These are phyloP conservation scores for Durusdinium trenchii DNA, from an alignment of 73 alveolate genomes.

Conservation along the genomic window DNA sequence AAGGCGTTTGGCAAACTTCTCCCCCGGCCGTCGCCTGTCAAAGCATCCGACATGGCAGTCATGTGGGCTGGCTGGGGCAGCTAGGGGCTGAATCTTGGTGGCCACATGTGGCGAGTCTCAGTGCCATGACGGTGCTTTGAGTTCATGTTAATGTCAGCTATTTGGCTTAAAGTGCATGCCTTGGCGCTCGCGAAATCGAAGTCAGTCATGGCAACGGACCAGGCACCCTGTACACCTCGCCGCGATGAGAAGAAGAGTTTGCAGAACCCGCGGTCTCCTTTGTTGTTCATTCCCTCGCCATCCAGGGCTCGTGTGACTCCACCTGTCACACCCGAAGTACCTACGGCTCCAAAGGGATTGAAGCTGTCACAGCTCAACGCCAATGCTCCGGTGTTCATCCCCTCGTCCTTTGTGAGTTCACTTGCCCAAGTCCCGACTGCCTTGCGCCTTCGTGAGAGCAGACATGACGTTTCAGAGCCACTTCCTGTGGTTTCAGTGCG, in stretches of 20 bases:
- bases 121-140: too few species aligned
- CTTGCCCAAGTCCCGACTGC: neutral
- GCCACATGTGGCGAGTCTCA: too few species aligned
- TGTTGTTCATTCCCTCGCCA: conserved; percentile 76
- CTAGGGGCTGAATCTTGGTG: neutral
- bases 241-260: too few species aligned
- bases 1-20: conserved; percentile 25
- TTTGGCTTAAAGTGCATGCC: conserved; percentile 44
- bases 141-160: neutral
- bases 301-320: conserved; percentile 38
- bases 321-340: neutral
- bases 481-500: conserved; percentile 52
- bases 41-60: neutral
- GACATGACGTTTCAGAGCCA: neutral
- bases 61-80: neutral
- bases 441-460: conserved; percentile 18
- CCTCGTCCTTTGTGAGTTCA: too few species aligned
- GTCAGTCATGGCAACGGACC: neutral
- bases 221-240: conserved; percentile 22
- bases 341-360: neutral
- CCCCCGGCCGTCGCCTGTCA: neutral
- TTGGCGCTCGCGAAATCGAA: conserved; percentile 6
- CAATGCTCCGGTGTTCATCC: conserved; percentile 27
- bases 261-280: conserved; percentile 49
- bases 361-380: conserved; percentile 45